phyloP scores from a whole-genome alignment of 2,329 filamentous ascomycete species.

The Chaetomium sp. region DNA sequence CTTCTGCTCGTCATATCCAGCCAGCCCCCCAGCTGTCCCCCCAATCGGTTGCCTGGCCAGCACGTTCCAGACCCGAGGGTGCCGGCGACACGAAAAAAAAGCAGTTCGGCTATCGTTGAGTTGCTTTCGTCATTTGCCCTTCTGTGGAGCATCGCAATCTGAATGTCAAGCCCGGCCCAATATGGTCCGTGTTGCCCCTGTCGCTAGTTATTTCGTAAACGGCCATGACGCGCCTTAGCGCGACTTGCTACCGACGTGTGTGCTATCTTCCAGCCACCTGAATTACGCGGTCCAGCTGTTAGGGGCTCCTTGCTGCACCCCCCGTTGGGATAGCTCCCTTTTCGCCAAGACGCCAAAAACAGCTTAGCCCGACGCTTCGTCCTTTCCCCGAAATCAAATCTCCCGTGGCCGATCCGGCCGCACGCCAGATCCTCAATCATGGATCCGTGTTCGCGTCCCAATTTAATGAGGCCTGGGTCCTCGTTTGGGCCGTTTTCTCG shows the following conservation, averaged over 20 bases:
- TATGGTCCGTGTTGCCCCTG: conserved; percentile 18
- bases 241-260: not conserved
- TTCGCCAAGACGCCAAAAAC: conserved; percentile 24
- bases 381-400: conserved; percentile 31
- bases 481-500: conserved; percentile 8
- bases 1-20: not conserved
- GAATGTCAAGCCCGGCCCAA: not conserved
- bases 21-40: not conserved
- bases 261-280: conserved; percentile 18
- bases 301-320: not conserved
- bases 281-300: conserved; percentile 7
- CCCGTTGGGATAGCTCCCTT: conserved; percentile 10
- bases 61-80: not conserved
- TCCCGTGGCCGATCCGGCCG: conserved; percentile 25
- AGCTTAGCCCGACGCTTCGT: conserved; percentile 23
- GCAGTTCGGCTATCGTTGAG: conserved; percentile 14
- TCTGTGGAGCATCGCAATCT: conserved; percentile 24
- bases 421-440: conserved; percentile 9
- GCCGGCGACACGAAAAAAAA: conserved; percentile 11
- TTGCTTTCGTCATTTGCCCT: conserved; percentile 21
- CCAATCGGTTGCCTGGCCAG: conserved; percentile 3
- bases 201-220: not conserved
- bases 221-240: conserved; percentile 18
- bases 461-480: conserved; percentile 25
- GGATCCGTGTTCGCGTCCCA: conserved; percentile 12